Percentiles rank a stretch among this genome's conserved stretches.
These are phyloP conservation scores for Heterobasidion occidentale DNA, from an alignment of 1,284 basidiomycete species.

Conservation along the genomic window DNA sequence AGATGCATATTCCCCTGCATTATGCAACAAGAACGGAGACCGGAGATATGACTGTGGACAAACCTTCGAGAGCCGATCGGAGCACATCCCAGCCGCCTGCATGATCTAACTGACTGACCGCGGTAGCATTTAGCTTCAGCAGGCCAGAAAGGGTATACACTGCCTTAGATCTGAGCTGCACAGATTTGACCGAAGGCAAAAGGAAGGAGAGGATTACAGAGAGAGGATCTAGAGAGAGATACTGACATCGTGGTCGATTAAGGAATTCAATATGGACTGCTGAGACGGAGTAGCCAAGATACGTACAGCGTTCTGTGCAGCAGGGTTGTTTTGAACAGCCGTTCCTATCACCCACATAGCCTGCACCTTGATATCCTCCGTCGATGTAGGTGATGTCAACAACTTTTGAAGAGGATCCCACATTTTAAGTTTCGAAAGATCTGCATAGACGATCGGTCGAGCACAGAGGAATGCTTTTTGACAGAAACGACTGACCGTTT, in stretches of 20 bases:
- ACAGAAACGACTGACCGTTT: conserved; percentile 50
- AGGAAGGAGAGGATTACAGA: conserved; percentile 61
- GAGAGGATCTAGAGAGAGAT: conserved; percentile 65
- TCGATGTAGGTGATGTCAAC: conserved; percentile 44
- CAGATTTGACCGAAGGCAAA: conserved; percentile 37
- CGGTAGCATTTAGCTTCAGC: conserved; percentile 75
- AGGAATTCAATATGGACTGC: not conserved
- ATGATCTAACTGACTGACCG: conserved; percentile 51
- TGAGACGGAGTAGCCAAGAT: not conserved
- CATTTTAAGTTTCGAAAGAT: conserved; percentile 78
- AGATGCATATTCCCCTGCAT: not conserved
- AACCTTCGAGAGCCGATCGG: conserved; percentile 54
- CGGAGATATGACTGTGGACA: not conserved
- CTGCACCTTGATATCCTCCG: conserved; percentile 62
- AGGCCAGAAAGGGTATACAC: conserved; percentile 84
- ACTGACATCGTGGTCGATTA: conserved; percentile 34
- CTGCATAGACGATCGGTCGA: conserved; percentile 27
- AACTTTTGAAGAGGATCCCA: conserved; percentile 80
- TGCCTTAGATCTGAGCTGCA: conserved; percentile 69
- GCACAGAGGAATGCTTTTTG: not conserved
- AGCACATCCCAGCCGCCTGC: conserved; percentile 69
- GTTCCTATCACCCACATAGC: conserved; percentile 92
- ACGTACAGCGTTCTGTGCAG: conserved; percentile 80
- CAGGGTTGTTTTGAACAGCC: conserved; percentile 91
- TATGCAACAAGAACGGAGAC: not conserved